phyloP scores from a whole-genome alignment of 78 protist species.

The Dictyostelium intermedium region DNA sequence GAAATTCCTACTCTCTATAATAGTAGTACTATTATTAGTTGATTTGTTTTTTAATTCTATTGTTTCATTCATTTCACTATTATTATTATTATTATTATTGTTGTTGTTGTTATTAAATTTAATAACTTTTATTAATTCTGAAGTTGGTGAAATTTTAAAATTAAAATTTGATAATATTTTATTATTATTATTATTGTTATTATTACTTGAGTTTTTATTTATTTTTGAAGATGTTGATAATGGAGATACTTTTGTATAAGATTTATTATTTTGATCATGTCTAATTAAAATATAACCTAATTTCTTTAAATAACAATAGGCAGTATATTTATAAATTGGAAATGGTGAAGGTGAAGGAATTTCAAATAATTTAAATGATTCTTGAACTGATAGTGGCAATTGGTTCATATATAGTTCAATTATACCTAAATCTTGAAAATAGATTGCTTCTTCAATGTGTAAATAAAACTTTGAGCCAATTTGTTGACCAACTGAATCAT shows the following conservation, averaged over 20 bases:
- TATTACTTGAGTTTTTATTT: not conserved
- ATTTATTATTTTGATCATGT: not conserved
- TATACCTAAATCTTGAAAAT: not conserved
- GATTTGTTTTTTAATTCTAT: not conserved
- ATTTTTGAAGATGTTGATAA: not conserved
- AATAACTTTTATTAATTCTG: too few species aligned
- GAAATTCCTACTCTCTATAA: not conserved
- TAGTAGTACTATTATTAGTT: not conserved
- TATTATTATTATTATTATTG: not conserved
- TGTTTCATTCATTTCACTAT: not conserved
- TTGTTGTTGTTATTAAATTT: not conserved
- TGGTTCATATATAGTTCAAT: slow-evolving; percentile 20
- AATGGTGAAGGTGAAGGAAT: not conserved
- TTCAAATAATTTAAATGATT: slow-evolving; percentile 29
- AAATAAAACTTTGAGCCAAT: slow-evolving; percentile 14
- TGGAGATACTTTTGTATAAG: not conserved
- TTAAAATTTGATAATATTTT: not conserved
- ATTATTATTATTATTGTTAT: not conserved
- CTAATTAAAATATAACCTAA: slow-evolving; percentile 35
- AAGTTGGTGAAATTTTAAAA: not conserved
- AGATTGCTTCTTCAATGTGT: slow-evolving; percentile 37
- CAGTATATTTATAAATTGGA: slow-evolving; percentile 9
- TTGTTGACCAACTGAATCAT: slow-evolving; percentile 30
- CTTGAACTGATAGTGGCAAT: slow-evolving; percentile 27
- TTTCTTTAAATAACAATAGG: slow-evolving; percentile 16